A percentile compares a stretch with the other conserved stretches of the same genome.
Evolutionary conservation across 805 yeast genomes (phyloP).

Genomic region (Hanseniaspora opuntiae): DNA sequence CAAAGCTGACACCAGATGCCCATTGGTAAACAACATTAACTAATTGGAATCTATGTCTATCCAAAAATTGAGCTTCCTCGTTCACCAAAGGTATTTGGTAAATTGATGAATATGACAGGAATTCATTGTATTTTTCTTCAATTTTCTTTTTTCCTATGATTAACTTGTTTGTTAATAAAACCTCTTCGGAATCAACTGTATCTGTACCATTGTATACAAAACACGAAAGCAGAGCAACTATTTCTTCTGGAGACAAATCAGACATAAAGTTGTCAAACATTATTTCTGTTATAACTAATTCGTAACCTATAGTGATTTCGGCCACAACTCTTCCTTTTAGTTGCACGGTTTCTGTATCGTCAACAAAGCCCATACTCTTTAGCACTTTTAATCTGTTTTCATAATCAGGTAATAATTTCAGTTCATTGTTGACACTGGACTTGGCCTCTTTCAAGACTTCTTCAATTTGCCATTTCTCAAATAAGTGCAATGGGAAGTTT

Average conservation of each 20-base stretch:
- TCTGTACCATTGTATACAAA: slow-evolving; percentile 81
- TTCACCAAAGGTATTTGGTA: slow-evolving; percentile 63
- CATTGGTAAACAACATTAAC: slow-evolving; percentile 94
- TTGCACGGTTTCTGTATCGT: slow-evolving; percentile 49
- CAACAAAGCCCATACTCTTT: slow-evolving; percentile 67
- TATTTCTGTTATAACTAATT: slow-evolving; percentile 74
- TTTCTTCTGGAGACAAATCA: slow-evolving; percentile 88
- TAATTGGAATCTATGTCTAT: slow-evolving; percentile 73
- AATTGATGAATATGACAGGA: slow-evolving; percentile 47
- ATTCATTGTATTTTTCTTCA: slow-evolving; percentile 50
- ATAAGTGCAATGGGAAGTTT: slow-evolving; percentile 2
- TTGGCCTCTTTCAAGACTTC: slow-evolving; percentile 26
- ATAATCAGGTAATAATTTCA: slow-evolving; percentile 84
- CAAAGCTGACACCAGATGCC: slow-evolving; percentile 90
- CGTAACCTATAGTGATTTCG: slow-evolving; percentile 86
- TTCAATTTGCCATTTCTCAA: slow-evolving; percentile 11
- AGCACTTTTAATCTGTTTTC: slow-evolving; percentile 76
- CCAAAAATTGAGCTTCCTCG: slow-evolving; percentile 76
- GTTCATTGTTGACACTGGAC: slow-evolving; percentile 64
- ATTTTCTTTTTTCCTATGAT: slow-evolving; percentile 59
- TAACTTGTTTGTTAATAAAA: slow-evolving; percentile 59
- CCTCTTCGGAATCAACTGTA: slow-evolving; percentile 48
- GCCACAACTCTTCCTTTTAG: slow-evolving; percentile 90
- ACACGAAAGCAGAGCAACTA: slow-evolving; percentile 83
- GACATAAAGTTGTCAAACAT: slow-evolving; percentile 83